Evolutionary conservation across 805 yeast species (phyloP).

Genomic region (Candida andamanensis): DNA sequence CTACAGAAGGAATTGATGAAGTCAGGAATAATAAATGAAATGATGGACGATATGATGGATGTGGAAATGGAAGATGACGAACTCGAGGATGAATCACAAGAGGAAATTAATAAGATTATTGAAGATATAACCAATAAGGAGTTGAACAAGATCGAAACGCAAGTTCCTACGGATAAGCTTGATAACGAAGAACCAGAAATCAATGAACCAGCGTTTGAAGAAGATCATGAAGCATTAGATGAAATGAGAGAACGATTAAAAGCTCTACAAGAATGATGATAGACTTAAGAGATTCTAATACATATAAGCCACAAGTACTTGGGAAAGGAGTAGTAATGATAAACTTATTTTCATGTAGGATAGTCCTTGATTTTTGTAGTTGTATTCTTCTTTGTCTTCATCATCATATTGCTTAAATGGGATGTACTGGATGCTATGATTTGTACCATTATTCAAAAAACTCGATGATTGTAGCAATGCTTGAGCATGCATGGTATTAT

Average conservation of each 20-base stretch:
- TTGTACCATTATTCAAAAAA: neutral
- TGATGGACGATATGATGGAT: conserved; percentile 90
- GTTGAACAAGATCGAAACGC: conserved; percentile 27
- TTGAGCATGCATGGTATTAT: neutral
- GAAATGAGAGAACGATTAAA: conserved; percentile 86
- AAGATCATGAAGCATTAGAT: conserved; percentile 66
- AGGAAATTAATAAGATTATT: conserved; percentile 58
- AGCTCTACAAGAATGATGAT: conserved; percentile 65
- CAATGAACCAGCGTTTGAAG: conserved; percentile 18
- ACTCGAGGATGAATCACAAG: conserved; percentile 60
- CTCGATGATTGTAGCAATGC: neutral
- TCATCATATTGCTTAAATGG: conserved; percentile 5
- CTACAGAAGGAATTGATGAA: conserved; percentile 82
- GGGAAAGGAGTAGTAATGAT: neutral
- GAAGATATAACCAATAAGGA: conserved; percentile 36
- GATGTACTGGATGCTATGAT: no score
- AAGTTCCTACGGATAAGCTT: conserved; percentile 24
- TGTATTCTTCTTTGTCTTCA: conserved; percentile 1
- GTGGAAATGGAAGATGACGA: conserved; percentile 54
- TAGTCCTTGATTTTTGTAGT: no score
- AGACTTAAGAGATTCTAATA: conserved; percentile 2
- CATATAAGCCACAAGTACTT: neutral
- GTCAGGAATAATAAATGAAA: conserved; percentile 84
- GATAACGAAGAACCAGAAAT: conserved; percentile 14
- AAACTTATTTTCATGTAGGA: neutral